Conservation (phyloP, 2,329 filamentous ascomycete species). For the Cladophialophora carrionii region DNA sequence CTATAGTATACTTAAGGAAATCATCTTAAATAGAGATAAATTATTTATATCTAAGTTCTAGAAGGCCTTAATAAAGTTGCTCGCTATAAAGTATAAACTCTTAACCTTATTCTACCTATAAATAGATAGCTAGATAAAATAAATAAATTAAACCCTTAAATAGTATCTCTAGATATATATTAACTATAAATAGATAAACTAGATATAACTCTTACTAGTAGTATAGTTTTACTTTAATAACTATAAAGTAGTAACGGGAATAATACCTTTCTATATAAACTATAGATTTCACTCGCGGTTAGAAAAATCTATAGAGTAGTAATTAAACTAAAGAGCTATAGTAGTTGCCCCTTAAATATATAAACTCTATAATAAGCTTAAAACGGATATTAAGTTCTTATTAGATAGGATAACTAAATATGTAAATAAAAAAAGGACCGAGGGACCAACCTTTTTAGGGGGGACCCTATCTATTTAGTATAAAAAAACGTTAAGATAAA, state of each 20-base stretch:
- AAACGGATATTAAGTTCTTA: no score
- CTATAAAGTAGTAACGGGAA: background rate
- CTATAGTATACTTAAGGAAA: no score
- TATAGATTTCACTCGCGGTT: background rate
- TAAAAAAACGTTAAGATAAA: constrained; percentile 31
- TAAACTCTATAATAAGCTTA: background rate
- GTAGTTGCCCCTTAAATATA: background rate
- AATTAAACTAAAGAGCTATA: background rate
- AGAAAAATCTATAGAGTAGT: background rate
- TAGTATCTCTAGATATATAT: constrained; percentile 29
- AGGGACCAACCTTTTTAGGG: constrained; percentile 1
- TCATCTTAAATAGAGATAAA: no score
- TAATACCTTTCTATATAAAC: background rate
- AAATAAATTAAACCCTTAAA: constrained; percentile 31
- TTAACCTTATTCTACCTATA: constrained; percentile 26
- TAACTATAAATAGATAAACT: constrained; percentile 31
- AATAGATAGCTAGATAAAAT: constrained; percentile 26
- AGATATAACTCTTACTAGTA: no score
- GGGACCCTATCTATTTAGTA: constrained; percentile 19
- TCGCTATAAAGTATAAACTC: constrained; percentile 24
- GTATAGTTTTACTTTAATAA: constrained; percentile 1
- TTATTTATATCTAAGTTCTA: no score
- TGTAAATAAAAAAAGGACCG: background rate
- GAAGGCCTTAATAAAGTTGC: constrained; percentile 6
- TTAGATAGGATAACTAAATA: background rate